Evolutionary conservation across 345 rosid species (phyloP).

Genomic region (Salix koriyanagi): DNA sequence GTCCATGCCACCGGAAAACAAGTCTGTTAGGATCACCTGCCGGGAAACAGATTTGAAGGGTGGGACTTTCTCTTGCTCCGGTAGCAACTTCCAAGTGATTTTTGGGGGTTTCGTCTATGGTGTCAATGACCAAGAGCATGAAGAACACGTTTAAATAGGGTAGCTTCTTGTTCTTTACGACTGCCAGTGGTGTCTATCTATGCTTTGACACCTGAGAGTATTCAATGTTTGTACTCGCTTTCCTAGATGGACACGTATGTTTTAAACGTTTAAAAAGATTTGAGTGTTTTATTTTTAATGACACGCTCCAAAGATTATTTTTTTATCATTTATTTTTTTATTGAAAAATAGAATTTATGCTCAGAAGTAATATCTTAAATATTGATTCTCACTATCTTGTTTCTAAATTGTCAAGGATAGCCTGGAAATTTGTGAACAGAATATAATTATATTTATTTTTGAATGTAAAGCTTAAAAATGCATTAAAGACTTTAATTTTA

Average conservation of each 20-base stretch:
- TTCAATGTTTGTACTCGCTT: neutral
- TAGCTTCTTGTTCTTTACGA: neutral
- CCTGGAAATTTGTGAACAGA: no score
- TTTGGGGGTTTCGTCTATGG: neutral
- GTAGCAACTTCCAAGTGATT: neutral
- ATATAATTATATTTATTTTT: no score
- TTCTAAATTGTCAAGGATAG: no score
- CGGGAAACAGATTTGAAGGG: neutral
- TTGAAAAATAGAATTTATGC: no score
- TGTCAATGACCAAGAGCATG: neutral
- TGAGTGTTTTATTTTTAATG: neutral
- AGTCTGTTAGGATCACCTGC: neutral
- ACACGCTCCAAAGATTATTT: no score
- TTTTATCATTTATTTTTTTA: no score
- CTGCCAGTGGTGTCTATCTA: neutral
- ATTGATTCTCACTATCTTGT: no score
- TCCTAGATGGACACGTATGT: neutral
- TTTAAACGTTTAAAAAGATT: neutral
- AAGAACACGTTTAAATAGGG: neutral
- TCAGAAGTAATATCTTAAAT: no score
- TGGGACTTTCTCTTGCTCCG: neutral
- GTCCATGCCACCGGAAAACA: conserved; percentile 11
- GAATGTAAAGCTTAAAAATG: no score
- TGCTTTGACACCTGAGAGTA: neutral
- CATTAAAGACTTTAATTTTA: no score